Evolutionary conservation across 495 filamentous ascomycete genomes (phyloP), one percentile per base, ranked within the genome.

Genomic region (Aspergillus sclerotioniger): DNA sequence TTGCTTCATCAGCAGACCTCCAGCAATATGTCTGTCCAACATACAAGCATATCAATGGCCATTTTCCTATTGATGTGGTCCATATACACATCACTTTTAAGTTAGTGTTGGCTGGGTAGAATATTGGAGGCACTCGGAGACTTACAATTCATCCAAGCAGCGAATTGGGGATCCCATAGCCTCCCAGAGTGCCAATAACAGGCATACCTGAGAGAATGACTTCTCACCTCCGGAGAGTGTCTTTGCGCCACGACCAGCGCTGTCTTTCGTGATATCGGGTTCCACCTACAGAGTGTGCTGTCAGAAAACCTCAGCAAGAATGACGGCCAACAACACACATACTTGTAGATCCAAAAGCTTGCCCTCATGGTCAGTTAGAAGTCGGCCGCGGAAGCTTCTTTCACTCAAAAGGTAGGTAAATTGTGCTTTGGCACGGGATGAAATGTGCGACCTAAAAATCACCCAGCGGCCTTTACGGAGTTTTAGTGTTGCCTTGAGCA

Each of bases 141-240:
- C 82, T 62, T 71, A 87, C 84, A 97, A 99, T 74, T 99, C 94
- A 72, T 99, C 94, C 49, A 99, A 81, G 67, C 95, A 98, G 39
- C 94, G 83, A 53, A 99, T 86, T 0, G 93, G 92, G 10, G 89
- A 91, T 7, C 92, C 92, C 93, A 99, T 98, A 41, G 94, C 95
- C 67, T 98, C 94, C 94, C 94, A 98, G 19, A 98, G 86, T 17
- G 90, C 82, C 29, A 99, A 79, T 39, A 99, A 76, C 53, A 99
- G 79, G 69, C 94, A 99, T 56, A 97, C 93, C 12, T 92, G 94
- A 1, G 92, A 95, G 75, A 98, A 99, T 0, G 91, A 96, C 68
- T 97, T 98, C 72, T 99, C 94, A 39, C 94, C 94, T 47, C 94
- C 94, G 7, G 90, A 96, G 8, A 99, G 78, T 4, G 93, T 96